Conservation (phyloP, 169 alveolate genomes). For the Cryptosporidium sp. region DNA sequence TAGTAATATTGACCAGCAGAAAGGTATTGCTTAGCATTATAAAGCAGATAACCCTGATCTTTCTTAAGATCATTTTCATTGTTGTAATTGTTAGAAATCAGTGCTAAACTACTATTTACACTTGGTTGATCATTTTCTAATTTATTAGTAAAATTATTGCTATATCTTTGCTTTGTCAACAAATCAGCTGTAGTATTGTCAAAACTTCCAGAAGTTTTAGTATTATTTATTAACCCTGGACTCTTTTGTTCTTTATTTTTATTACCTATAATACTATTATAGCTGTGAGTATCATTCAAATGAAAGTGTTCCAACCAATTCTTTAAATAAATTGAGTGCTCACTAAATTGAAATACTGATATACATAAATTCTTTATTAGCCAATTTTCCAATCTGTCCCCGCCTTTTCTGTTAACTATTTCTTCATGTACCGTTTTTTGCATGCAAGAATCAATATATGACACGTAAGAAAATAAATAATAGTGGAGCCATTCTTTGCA, state of each 20-base stretch:
- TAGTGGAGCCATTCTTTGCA: slow-evolving; percentile 66
- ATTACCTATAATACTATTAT: neutral
- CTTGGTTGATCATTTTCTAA: neutral
- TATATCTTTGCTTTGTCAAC: neutral
- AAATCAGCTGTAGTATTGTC: neutral
- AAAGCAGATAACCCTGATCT: slow-evolving; percentile 62
- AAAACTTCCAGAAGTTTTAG: neutral
- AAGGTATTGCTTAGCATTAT: slow-evolving; percentile 52
- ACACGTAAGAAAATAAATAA: slow-evolving; percentile 45
- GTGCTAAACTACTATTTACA: too few relatives aligned
- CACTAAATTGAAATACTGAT: slow-evolving; percentile 65
- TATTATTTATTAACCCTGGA: neutral
- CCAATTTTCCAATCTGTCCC: slow-evolving; percentile 19
- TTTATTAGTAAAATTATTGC: neutral
- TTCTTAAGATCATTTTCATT: neutral
- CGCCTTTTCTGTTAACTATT: slow-evolving; percentile 7
- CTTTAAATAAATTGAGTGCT: slow-evolving; percentile 28
- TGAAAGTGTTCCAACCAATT: slow-evolving; percentile 64
- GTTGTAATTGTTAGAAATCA: neutral
- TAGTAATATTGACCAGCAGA: slow-evolving; percentile 64
- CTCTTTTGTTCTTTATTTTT: neutral
- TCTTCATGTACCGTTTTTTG: slow-evolving; percentile 41
- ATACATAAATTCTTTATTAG: slow-evolving; percentile 49
- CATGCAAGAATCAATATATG: slow-evolving; percentile 53
- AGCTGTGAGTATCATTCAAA: slow-evolving; percentile 12